Percentiles rank a stretch among this genome's conserved stretches.
Evolutionary conservation across 129 eudicot genomes (phyloP).

Genomic region (Arctium minus): DNA sequence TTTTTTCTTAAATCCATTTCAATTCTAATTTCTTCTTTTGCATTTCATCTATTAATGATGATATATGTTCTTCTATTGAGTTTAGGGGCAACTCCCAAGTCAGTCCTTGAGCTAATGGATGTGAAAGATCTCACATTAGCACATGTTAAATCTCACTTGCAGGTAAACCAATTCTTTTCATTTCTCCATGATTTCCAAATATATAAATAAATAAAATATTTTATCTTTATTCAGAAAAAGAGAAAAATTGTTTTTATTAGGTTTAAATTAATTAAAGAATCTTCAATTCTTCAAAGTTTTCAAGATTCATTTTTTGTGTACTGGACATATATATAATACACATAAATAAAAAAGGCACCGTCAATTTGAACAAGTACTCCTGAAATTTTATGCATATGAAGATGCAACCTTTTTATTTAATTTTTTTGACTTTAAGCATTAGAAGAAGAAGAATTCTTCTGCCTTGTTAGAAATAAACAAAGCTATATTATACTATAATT

Average conservation of each 20-base stretch:
- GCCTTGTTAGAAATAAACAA: background rate
- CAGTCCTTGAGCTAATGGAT: conserved; percentile 99
- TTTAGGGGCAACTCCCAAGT: conserved; percentile 96
- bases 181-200: background rate
- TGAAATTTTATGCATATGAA: background rate
- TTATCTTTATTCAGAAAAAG: background rate
- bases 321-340: background rate
- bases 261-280: background rate
- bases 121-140: conserved; percentile 95
- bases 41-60: conserved; percentile 1
- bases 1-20: no score
- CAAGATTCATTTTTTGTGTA: background rate
- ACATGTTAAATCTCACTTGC: conserved; percentile 97
- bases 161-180: conserved; percentile 43
- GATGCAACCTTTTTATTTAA: background rate
- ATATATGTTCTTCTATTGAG: conserved; percentile 12
- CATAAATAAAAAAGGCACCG: background rate
- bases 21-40: background rate
- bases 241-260: background rate
- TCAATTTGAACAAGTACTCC: background rate
- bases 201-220: background rate
- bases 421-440: background rate
- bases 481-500: conserved; percentile 1
- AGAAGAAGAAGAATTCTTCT: background rate
- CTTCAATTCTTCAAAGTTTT: conserved; percentile 1